phyloP scores from a whole-genome alignment of 176 grass and related monocot species.

The Cenchrus fungigraminus region DNA sequence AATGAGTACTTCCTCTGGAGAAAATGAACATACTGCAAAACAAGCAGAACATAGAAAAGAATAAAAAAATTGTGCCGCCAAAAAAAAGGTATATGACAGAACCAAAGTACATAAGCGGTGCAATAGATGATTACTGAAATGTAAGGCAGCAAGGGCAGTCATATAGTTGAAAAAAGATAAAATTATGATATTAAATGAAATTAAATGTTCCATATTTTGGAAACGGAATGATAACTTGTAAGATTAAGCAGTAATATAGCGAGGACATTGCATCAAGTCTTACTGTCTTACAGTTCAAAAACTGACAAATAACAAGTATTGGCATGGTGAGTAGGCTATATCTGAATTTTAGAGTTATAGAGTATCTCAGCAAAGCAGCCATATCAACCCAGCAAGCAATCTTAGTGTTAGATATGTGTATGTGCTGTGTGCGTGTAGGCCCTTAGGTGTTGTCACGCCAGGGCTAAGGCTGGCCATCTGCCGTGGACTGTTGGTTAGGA shows the following conservation, averaged over 20 bases:
- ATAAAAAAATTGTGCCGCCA: not conserved
- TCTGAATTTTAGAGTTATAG: not conserved
- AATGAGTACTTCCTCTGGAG: conserved; percentile 9
- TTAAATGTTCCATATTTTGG: not conserved
- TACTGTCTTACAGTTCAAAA: not conserved
- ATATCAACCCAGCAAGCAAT: not conserved
- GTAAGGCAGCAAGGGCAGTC: not conserved
- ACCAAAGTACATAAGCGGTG: not conserved
- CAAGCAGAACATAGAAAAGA: not conserved
- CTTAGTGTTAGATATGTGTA: no score
- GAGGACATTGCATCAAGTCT: not conserved
- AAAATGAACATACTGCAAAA: conserved; percentile 11
- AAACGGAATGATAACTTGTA: not conserved
- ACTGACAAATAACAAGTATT: not conserved
- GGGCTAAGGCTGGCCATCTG: no score
- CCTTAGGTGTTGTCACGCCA: no score
- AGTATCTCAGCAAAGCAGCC: not conserved
- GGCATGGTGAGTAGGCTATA: not conserved
- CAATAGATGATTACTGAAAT: not conserved
- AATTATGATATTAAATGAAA: not conserved
- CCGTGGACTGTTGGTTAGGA: no score
- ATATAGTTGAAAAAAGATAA: not conserved
- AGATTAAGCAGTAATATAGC: not conserved
- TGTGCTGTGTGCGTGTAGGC: no score
- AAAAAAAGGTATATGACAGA: not conserved